Evolutionary conservation across 441 rosid species (phyloP).

Genomic region (Syzygium syzygioides): DNA sequence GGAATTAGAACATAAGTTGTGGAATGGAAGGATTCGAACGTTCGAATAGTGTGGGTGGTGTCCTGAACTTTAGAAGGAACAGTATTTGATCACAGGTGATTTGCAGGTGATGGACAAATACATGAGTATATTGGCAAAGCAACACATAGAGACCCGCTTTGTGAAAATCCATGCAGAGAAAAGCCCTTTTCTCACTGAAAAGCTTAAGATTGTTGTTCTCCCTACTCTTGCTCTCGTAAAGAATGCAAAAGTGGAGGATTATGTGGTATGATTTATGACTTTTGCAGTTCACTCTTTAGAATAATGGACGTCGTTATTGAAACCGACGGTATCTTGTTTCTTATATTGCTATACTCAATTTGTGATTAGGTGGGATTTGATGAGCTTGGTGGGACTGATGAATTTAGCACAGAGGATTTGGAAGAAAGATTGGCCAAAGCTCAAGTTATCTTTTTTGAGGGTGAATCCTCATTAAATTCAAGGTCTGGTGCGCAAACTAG

Average conservation of each 20-base stretch:
- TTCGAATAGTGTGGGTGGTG: neutral
- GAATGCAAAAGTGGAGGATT: constrained; percentile 96
- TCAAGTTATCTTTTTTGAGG: constrained; percentile 70
- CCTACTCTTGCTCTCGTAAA: constrained; percentile 91
- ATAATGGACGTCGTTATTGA: neutral
- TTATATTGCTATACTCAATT: neutral
- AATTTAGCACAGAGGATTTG: constrained; percentile 81
- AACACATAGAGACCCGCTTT: constrained; percentile 88
- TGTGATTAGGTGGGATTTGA: constrained; percentile 77
- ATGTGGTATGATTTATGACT: constrained; percentile 48
- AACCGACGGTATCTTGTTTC: neutral
- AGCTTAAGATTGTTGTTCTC: constrained; percentile 81
- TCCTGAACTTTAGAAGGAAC: neutral
- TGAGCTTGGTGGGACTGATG: constrained; percentile 92
- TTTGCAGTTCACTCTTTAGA: neutral
- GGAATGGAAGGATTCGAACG: neutral
- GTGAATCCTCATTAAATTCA: constrained; percentile 58
- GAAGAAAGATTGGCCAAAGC: constrained; percentile 91
- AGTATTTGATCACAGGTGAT: constrained; percentile 17
- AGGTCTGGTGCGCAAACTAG: constrained; percentile 39
- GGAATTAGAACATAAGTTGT: neutral
- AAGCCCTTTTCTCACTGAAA: constrained; percentile 91
- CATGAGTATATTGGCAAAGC: constrained; percentile 72
- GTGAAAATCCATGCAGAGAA: constrained; percentile 94
- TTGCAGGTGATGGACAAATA: constrained; percentile 92